phyloP scores from a whole-genome alignment of 345 rosid species.

The Brassica incana region DNA sequence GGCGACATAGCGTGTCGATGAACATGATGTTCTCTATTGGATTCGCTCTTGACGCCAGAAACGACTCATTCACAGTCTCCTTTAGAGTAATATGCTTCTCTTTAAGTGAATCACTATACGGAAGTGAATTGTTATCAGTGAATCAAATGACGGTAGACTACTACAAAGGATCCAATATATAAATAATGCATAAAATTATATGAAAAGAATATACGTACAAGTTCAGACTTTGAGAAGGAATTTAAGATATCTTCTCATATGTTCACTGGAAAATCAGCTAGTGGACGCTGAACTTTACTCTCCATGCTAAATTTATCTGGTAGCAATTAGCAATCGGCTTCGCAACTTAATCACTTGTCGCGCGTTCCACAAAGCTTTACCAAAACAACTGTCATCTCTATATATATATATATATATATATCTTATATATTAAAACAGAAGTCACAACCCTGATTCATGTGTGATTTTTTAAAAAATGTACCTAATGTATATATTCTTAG shows the following conservation, averaged over 20 bases:
- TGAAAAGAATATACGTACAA: neutral
- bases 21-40: too few species aligned
- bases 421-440: too few species aligned
- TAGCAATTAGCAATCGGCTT: neutral
- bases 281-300: slow-evolving; percentile 3
- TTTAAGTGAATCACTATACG: neutral
- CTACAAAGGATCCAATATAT: too few species aligned
- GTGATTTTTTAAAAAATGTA: too few species aligned
- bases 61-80: neutral
- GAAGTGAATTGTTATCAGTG: neutral
- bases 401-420: too few species aligned
- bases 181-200: too few species aligned
- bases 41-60: too few species aligned
- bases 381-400: too few species aligned
- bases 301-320: neutral
- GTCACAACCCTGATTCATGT: too few species aligned
- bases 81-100: neutral
- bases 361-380: neutral
- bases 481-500: too few species aligned
- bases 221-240: neutral
- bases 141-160: too few species aligned
- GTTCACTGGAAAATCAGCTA: slow-evolving; percentile 4
- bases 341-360: neutral
- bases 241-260: neutral
- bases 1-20: too few species aligned